Percentiles rank a stretch among this genome's conserved stretches.
These are phyloP conservation scores for Pseudocercospora vitis DNA, from an alignment of 2,329 filamentous ascomycete species.

Conservation along the genomic window DNA sequence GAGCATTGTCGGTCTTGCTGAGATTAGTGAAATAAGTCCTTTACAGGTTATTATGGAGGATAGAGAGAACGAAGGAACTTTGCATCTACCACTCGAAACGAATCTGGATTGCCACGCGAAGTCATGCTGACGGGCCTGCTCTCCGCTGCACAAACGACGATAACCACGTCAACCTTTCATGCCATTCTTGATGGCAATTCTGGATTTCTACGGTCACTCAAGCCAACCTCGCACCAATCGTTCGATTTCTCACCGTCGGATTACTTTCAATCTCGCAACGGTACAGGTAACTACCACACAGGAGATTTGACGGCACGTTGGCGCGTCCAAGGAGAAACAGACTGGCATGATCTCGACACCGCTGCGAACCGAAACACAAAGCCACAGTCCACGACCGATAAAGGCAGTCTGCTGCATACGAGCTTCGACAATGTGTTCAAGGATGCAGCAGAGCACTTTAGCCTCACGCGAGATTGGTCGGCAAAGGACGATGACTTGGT, in stretches of 20 bases:
- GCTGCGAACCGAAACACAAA: slow-evolving; percentile 35
- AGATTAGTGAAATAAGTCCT: too few relatives aligned
- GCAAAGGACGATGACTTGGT: slow-evolving; percentile 51
- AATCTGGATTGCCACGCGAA: too few relatives aligned
- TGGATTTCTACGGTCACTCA: slow-evolving; percentile 51
- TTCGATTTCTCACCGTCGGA: slow-evolving; percentile 61
- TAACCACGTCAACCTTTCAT: slow-evolving; percentile 19
- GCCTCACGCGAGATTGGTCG: slow-evolving; percentile 55
- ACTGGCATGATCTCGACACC: slow-evolving; percentile 53
- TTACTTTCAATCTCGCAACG: slow-evolving; percentile 48
- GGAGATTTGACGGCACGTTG: slow-evolving; percentile 60
- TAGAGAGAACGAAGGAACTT: too few relatives aligned
- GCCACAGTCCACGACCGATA: not conserved
- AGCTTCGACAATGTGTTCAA: slow-evolving; percentile 8
- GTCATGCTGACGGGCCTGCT: not conserved
- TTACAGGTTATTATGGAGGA: too few relatives aligned
- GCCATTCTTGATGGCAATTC: slow-evolving; percentile 20
- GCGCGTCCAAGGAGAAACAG: slow-evolving; percentile 40
- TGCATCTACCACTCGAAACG: too few relatives aligned
- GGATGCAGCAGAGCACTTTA: slow-evolving; percentile 37
- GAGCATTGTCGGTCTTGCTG: too few relatives aligned
- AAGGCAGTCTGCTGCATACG: slow-evolving; percentile 3
- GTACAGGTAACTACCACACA: slow-evolving; percentile 58
- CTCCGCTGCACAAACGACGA: slow-evolving; percentile 8
- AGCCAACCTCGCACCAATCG: slow-evolving; percentile 37